Conservation (phyloP, 805 yeast species). For the Starmerella vaccinii region DNA sequence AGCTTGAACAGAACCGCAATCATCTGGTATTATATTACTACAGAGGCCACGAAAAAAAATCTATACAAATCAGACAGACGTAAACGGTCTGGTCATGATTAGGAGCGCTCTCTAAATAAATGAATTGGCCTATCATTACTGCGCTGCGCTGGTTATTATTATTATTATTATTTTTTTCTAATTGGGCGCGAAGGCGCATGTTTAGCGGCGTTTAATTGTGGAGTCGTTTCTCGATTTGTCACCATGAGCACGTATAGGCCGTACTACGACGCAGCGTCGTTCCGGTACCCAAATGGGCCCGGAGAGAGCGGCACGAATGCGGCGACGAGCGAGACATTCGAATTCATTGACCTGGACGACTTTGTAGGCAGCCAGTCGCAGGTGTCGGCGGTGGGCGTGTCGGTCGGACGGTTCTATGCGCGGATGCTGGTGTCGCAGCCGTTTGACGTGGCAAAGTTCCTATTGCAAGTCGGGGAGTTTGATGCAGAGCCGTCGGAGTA, state of each 20-base stretch:
- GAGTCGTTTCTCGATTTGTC: neutral
- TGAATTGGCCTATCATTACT: too few species aligned
- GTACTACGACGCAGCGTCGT: constrained; percentile 57
- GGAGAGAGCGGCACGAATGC: constrained; percentile 25
- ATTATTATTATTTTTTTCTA: too few species aligned
- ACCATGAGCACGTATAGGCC: constrained; percentile 38
- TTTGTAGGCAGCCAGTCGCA: constrained; percentile 37
- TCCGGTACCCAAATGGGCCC: constrained; percentile 36
- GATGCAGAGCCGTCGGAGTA: constrained; percentile 11
- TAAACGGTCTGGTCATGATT: too few species aligned
- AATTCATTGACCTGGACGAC: constrained; percentile 25
- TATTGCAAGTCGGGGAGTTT: constrained; percentile 65
- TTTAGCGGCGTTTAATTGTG: neutral
- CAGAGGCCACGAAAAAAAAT: too few species aligned
- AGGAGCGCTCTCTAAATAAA: too few species aligned
- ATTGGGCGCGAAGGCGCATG: too few species aligned
- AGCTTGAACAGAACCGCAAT: too few species aligned
- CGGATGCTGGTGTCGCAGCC: constrained; percentile 73
- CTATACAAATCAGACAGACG: neutral
- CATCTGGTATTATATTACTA: too few species aligned
- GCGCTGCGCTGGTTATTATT: too few species aligned
- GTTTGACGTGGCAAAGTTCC: constrained; percentile 67
- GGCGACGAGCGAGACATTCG: constrained; percentile 20
- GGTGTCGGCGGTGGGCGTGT: constrained; percentile 47
- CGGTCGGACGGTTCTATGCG: constrained; percentile 58